Conservation (phyloP, 2,329 filamentous ascomycete species). For the Polytolypa hystricis region DNA sequence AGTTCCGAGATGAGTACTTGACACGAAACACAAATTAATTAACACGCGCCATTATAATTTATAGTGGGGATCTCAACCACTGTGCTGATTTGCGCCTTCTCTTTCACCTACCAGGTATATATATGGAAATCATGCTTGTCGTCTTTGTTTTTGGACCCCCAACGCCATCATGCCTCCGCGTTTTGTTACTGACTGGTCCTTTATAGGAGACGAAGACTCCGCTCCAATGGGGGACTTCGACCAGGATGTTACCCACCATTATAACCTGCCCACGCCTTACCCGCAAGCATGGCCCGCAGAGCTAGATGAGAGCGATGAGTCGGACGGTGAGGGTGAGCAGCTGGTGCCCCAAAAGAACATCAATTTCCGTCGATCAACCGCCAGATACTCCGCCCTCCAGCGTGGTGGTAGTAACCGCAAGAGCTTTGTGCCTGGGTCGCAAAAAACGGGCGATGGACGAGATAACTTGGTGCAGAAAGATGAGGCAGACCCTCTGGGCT, state of each 20-base stretch:
- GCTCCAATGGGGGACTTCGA: constrained; percentile 65
- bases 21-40: too few relatives aligned
- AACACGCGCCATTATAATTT: too few relatives aligned
- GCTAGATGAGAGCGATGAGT: constrained; percentile 60
- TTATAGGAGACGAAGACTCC: too few relatives aligned
- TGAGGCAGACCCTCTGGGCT: constrained; percentile 85
- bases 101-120: too few relatives aligned
- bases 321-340: constrained; percentile 40
- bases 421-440: constrained; percentile 55
- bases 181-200: too few relatives aligned
- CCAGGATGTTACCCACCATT: constrained; percentile 72
- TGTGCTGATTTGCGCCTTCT: too few relatives aligned
- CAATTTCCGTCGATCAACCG: constrained; percentile 50
- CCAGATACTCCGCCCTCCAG: constrained; percentile 75
- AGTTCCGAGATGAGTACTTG: too few relatives aligned
- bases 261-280: constrained; percentile 68
- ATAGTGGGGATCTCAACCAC: too few relatives aligned
- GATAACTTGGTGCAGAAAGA: constrained; percentile 79
- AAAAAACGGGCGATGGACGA: constrained; percentile 56
- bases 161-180: too few relatives aligned
- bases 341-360: constrained; percentile 14
- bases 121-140: too few relatives aligned
- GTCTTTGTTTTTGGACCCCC: too few relatives aligned
- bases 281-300: constrained; percentile 80
- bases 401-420: constrained; percentile 58